A percentile compares a stretch with the other conserved stretches of the same genome.
Evolutionary conservation across 2,329 filamentous ascomycete genomes (phyloP).

Genomic region (Rutstroemia sp.): DNA sequence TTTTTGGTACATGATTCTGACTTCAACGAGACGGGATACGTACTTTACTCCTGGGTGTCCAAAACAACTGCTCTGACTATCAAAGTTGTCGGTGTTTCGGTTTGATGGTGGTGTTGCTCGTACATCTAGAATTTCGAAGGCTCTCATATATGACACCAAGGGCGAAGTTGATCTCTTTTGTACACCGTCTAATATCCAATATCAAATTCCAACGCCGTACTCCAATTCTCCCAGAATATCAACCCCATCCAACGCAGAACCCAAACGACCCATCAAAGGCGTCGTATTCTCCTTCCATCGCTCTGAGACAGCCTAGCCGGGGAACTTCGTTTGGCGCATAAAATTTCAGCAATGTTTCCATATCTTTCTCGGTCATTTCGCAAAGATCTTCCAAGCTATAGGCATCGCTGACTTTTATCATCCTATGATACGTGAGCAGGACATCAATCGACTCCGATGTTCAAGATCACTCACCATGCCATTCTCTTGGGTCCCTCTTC

Average conservation of each 20-base stretch:
- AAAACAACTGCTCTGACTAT: too few relatives aligned
- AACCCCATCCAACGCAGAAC: conserved; percentile 28
- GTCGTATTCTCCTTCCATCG: conserved; percentile 36
- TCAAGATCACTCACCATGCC: conserved; percentile 58
- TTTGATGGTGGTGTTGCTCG: not conserved
- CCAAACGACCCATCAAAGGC: conserved; percentile 30
- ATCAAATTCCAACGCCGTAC: not conserved
- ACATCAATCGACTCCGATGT: conserved; percentile 4
- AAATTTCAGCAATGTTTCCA: conserved; percentile 73
- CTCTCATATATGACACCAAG: not conserved
- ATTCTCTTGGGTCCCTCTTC: conserved; percentile 81
- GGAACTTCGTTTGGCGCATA: conserved; percentile 54
- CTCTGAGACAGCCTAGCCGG: conserved; percentile 45
- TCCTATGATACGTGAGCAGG: conserved; percentile 49
- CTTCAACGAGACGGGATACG: too few relatives aligned
- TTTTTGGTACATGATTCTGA: too few relatives aligned
- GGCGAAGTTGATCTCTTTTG: not conserved
- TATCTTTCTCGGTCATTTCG: conserved; percentile 72
- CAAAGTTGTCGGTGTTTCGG: too few relatives aligned
- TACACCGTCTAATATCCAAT: too few relatives aligned
- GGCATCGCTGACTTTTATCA: conserved; percentile 82
- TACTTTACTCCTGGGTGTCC: too few relatives aligned
- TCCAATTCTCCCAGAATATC: not conserved
- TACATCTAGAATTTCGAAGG: not conserved
- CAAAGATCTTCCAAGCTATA: conserved; percentile 83